Conservation (phyloP, 78 protist species). For the Planoprotostelium fungivorum region DNA sequence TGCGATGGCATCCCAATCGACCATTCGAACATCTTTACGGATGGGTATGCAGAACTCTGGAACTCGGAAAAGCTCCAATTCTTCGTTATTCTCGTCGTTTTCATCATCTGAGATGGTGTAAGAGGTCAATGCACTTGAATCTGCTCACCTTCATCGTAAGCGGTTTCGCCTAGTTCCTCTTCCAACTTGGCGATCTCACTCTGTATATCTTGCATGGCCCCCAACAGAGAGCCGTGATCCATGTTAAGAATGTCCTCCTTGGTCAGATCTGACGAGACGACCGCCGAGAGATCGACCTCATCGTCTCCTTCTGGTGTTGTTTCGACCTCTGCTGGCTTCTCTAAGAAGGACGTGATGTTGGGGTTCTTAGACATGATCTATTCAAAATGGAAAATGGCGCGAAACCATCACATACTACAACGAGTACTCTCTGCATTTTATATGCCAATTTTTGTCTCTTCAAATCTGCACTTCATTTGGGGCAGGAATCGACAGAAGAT, state of each 20-base stretch:
- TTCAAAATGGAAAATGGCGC: no score
- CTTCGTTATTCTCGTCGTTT: not conserved
- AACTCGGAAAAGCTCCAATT: not conserved
- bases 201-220: not conserved
- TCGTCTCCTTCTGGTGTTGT: not conserved
- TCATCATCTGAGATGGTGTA: not conserved
- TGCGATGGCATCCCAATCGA: conserved; percentile 13
- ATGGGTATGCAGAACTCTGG: not conserved
- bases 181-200: not conserved
- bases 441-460: no score
- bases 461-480: no score
- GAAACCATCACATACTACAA: no score
- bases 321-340: no score
- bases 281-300: not conserved
- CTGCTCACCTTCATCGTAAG: conserved; percentile 3
- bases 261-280: not conserved
- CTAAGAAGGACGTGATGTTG: no score
- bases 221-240: not conserved
- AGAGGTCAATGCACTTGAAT: not conserved
- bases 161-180: conserved; percentile 8
- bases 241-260: not conserved
- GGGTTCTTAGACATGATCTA: no score
- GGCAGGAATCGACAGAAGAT: no score
- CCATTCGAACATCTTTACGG: not conserved
- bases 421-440: no score